Conservation (phyloP, 345 rosid species). For the Sonneratia caseolaris region DNA sequence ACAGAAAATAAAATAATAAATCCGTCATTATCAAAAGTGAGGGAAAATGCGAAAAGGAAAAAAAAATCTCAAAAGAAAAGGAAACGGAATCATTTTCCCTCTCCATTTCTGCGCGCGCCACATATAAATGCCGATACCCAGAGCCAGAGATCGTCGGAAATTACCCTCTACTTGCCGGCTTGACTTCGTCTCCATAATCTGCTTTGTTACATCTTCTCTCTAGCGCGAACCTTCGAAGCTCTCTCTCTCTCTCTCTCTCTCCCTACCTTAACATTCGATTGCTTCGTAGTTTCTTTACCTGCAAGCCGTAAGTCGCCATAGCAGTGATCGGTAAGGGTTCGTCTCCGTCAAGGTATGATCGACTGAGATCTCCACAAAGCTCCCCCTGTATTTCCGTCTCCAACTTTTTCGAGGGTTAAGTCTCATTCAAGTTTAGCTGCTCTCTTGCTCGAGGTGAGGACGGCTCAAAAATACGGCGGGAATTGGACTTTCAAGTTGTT, state of each 20-base stretch:
- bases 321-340: not conserved
- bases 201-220: not conserved
- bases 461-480: not conserved
- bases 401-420: not conserved
- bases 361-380: not conserved
- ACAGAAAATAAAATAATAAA: too few relatives aligned
- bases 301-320: not conserved
- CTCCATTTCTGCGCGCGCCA: not conserved
- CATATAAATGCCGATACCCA: not conserved
- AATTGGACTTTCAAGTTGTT: not conserved
- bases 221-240: not conserved
- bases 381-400: not conserved
- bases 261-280: not conserved
- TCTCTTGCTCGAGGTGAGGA: not conserved
- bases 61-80: not conserved
- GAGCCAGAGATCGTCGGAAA: not conserved
- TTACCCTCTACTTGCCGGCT: not conserved
- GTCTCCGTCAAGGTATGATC: not conserved
- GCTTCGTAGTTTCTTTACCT: not conserved
- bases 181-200: not conserved
- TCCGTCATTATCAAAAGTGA: too few relatives aligned
- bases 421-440: not conserved
- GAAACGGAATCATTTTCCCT: not conserved
- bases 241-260: conserved; percentile 1
- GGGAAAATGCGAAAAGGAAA: too few relatives aligned